Evolutionary conservation across 306 rosid genomes (phyloP), one percentile per base, ranked within the genome.

Genomic region (Dalbergia oliveri): DNA sequence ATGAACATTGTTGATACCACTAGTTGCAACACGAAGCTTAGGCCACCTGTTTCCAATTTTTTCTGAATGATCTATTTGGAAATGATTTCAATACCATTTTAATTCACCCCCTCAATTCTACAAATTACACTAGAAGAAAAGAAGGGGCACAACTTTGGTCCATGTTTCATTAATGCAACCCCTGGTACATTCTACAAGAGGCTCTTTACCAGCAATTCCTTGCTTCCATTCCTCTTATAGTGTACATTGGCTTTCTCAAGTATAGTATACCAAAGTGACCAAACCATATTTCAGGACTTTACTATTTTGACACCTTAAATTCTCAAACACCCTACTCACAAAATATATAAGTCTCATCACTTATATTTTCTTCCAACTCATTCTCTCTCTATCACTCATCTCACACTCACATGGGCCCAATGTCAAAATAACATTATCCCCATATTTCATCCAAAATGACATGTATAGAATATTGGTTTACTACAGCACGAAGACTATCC

Each of bases 21-120:
- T 15, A 54, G 23, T 2, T 54, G 23, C 9, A 16, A 54, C 0
- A 15, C n/a, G 60, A 54, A 54, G 7, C 21, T 54, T 8, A 54
- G 4, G 21, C 21, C 3, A 15, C 23, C 60, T n/a, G 10, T 54
- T 54, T 54, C 9, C 60, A 87, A 73, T 67, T 83, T 1, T 86
- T 86, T 33, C 66, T 91, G 1, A 91, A 91, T n/a, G 90, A 87
- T 72, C 82, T 91, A 18, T 88, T 82, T 0, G 74, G 31, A 11
- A 91, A 88, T 16, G 92, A 91, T 69, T 91, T 88, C 86, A 88
- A 88, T 15, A 33, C 78, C 4, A 49, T 3, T 83, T 89, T 50
- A 68, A 54, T 15, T 54, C 60, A 15, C 60, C n/a, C 21, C 60
- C 60, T 54, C 60, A 54, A 54, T 54, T 54, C 60, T 16, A 10